Base-by-base conservation (phyloP, 768 basidiomycete species). In the Tremella fuciformis region DNA sequence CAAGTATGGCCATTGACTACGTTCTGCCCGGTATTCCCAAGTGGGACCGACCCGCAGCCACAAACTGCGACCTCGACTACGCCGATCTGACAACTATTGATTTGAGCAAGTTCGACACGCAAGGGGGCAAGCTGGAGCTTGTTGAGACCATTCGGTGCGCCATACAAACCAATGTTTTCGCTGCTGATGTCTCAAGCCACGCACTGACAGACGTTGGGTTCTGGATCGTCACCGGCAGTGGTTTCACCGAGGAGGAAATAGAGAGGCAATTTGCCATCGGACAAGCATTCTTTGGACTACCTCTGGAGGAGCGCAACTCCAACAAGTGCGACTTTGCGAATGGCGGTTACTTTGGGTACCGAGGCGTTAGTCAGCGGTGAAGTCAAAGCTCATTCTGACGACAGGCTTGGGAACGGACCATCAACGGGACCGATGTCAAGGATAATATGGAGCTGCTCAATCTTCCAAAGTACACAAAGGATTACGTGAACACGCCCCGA, bases 391-490 rank as follows among this genome's bases (percentile, higher is more conserved):
- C 1, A 29, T 38, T 24, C 16, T 34, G 1, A 6, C 50, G 22
- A 25, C 25, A 29, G 29, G 65, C 65, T 2, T 66, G 58, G 46
- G 65, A 65, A 38, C 73, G 78, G 4, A 53, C 72, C 15, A 74
- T 79, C 51, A 77, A 76, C 21, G 69, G 72, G 15, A 76, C 73
- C 8, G 71, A 72, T 55, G 76, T 80, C 7, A 75, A 76, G 41
- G 79, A 80, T 56, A 79, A 79, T 63, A 72, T 74, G 65, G 79
- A 80, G 58, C 70, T 76, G 62, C 66, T 79, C 53, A 79, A 79
- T 56, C 55, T 80, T 7, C 78, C 79, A 2, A 80, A 80, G 62
- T 75, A 74, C 59, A 77, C 68, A n/a, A 53, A 59, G 4, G 60
- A 70, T 15, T 75, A 25, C 15, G 64, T 57, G 18, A 29, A 64